Evolutionary conservation across 2,329 filamentous ascomycete genomes (phyloP).

Genomic region (Claviceps cyperi): DNA sequence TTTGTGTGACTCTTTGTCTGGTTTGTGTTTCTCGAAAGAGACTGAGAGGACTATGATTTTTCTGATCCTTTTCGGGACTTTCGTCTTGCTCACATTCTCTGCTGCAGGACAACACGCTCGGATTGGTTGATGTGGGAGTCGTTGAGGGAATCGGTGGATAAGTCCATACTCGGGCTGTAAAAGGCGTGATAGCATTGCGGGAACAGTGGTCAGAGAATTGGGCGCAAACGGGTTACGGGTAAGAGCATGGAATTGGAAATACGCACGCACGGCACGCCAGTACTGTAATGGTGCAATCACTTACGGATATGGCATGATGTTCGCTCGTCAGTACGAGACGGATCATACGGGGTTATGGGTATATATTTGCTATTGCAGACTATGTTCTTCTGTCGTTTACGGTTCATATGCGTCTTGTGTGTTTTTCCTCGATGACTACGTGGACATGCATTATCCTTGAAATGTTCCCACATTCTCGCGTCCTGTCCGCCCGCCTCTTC

Average conservation of each 20-base stretch:
- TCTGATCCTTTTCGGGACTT: neutral
- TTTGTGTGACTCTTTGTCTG: neutral
- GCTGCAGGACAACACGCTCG: slow-evolving; percentile 68
- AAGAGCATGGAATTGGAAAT: neutral
- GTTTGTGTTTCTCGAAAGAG: neutral
- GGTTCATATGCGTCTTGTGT: neutral
- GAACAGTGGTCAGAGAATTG: no score
- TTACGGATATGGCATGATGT: neutral
- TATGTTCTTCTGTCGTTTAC: neutral
- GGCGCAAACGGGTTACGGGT: neutral
- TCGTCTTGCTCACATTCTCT: neutral
- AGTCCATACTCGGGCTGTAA: slow-evolving; percentile 41
- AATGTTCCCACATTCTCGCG: neutral
- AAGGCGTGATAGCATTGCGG: neutral
- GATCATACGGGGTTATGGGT: neutral
- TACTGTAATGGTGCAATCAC: neutral
- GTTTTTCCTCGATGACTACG: neutral
- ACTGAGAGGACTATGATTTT: neutral
- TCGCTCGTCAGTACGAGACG: neutral
- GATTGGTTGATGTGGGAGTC: slow-evolving; percentile 97
- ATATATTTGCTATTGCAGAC: no score
- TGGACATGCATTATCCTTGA: neutral
- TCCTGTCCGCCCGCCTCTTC: neutral
- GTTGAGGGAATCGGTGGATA: slow-evolving; percentile 53
- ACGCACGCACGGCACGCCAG: neutral